A percentile compares a stretch with the other conserved stretches of the same genome.
phyloP scores from a whole-genome alignment of 2,329 filamentous ascomycete species.

The Colletotrichum simmondsii region DNA sequence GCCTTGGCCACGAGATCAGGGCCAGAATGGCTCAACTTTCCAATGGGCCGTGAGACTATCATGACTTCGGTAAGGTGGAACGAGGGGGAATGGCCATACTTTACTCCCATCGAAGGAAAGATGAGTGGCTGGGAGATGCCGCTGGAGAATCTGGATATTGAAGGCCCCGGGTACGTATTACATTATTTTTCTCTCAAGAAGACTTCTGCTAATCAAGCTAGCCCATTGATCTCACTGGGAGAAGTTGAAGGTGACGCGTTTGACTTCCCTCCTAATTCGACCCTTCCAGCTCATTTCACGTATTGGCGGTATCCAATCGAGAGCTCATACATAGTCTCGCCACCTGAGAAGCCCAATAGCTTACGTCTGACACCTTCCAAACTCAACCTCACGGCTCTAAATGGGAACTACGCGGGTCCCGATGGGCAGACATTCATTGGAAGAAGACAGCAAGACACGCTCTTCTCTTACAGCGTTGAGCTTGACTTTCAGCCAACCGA shows the following conservation, averaged over 20 bases:
- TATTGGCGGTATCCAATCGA: slow-evolving; percentile 64
- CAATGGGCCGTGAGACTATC: slow-evolving; percentile 55
- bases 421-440: slow-evolving; percentile 58
- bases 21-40: slow-evolving; percentile 49
- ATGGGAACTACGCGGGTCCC: slow-evolving; percentile 52
- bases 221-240: slow-evolving; percentile 41
- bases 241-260: slow-evolving; percentile 52
- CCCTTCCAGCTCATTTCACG: slow-evolving; percentile 64
- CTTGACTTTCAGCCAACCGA: slow-evolving; percentile 53
- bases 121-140: slow-evolving; percentile 53
- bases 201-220: neutral
- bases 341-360: slow-evolving; percentile 50
- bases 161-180: slow-evolving; percentile 46
- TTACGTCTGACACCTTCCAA: slow-evolving; percentile 59
- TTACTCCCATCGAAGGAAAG: slow-evolving; percentile 36
- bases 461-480: slow-evolving; percentile 62
- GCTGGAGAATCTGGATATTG: slow-evolving; percentile 40
- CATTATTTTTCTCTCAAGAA: neutral
- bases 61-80: slow-evolving; percentile 51
- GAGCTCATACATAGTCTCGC: slow-evolving; percentile 57
- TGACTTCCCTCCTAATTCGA: slow-evolving; percentile 55
- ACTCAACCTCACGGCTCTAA: slow-evolving; percentile 64
- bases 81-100: slow-evolving; percentile 46
- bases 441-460: slow-evolving; percentile 63
- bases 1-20: slow-evolving; percentile 53